Evolutionary conservation across 2,329 filamentous ascomycete genomes (phyloP), one percentile per base, ranked within the genome.

Genomic region (Colletotrichum brevisporum): DNA sequence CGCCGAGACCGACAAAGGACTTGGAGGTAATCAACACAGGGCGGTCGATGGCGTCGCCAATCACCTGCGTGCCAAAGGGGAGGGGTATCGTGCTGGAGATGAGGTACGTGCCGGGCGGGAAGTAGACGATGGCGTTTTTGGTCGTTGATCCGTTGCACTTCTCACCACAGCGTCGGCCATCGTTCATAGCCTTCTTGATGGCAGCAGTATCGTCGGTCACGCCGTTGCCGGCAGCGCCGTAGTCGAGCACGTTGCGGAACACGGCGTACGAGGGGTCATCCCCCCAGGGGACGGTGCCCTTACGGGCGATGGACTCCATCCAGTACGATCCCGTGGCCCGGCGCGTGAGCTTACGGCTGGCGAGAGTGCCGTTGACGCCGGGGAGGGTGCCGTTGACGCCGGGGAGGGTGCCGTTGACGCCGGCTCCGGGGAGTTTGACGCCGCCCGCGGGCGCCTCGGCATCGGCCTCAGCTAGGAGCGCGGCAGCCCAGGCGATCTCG

Each of bases 161-260:
- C 2, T 48, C 59, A 4, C 71, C 73, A 39, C 71, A 74, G 2
- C 69, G 39, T 2, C 56, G n/a, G 9, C 67, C 67, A 27, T 69
- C 70, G 1, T 58, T 27, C n/a, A 75, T 72, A 6, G 72, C 73
- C 10, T 63, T 62, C 21, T 74, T 68, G 18, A 74, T 75, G 10
- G 73, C 71, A 5, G 54, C 50, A 13, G 72, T 74, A 39, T 72
- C 70, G 26, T 75, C 41, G 16, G 89, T 89, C 0, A 79, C 76
- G 63, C 73, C 77, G 76, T 76, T 79, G 81, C 85, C 85, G 69
- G 78, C 83, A 4, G 86, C 87, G 43, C 87, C 87, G 75, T 83
- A 89, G 66, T 88, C 85, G 75, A 83, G 84, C 3, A 88, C 86
- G 74, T 88, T 88, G 48, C 86, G 83, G 73, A 83, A 88, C 60